These are phyloP conservation scores for Parastagonospora avenae DNA, from an alignment of 2,329 filamentous ascomycete genomes.

Conservation along the genomic window DNA sequence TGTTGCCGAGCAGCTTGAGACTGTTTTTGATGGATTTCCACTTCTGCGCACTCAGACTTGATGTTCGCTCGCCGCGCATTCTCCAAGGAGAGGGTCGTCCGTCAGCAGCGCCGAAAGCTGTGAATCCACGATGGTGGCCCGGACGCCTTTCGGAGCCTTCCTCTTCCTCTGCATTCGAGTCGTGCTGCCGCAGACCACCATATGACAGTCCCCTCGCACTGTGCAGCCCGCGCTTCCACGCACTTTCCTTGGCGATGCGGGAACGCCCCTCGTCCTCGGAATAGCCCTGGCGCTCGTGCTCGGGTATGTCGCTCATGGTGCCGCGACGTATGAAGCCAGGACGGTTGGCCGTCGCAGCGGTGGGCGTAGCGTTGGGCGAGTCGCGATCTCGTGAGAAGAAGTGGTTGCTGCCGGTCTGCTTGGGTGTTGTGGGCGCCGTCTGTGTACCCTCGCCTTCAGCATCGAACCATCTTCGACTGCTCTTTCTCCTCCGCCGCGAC, in stretches of 20 bases:
- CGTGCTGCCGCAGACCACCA: slow-evolving; percentile 42
- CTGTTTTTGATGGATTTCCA: slow-evolving; percentile 95
- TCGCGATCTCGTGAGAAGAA: slow-evolving; percentile 56
- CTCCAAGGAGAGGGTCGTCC: slow-evolving; percentile 51
- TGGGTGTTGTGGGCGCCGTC: slow-evolving; percentile 72
- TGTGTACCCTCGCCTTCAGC: slow-evolving; percentile 56
- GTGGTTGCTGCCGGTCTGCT: slow-evolving; percentile 53
- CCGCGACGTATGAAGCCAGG: slow-evolving; percentile 60
- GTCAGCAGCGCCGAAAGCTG: slow-evolving; percentile 49
- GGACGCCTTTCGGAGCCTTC: slow-evolving; percentile 46
- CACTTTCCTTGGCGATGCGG: slow-evolving; percentile 51
- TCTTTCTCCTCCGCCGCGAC: slow-evolving; percentile 66
- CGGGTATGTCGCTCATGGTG: slow-evolving; percentile 56
- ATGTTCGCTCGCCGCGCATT: slow-evolving; percentile 53
- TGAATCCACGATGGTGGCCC: slow-evolving; percentile 53
- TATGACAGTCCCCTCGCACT: slow-evolving; percentile 56
- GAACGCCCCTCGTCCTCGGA: slow-evolving; percentile 59
- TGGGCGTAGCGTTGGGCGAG: slow-evolving; percentile 42
- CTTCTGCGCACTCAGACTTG: slow-evolving; percentile 68
- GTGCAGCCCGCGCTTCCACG: slow-evolving; percentile 54
- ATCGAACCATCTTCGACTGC: slow-evolving; percentile 62
- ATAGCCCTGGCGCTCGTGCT: slow-evolving; percentile 53
- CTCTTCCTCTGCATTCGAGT: slow-evolving; percentile 37
- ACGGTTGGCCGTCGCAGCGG: slow-evolving; percentile 22
- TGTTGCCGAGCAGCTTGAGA: slow-evolving; percentile 74